Evolutionary conservation across 352 stramenopile species (phyloP), one percentile per base, ranked within the genome.

Genomic region (Globisporangium polare): DNA sequence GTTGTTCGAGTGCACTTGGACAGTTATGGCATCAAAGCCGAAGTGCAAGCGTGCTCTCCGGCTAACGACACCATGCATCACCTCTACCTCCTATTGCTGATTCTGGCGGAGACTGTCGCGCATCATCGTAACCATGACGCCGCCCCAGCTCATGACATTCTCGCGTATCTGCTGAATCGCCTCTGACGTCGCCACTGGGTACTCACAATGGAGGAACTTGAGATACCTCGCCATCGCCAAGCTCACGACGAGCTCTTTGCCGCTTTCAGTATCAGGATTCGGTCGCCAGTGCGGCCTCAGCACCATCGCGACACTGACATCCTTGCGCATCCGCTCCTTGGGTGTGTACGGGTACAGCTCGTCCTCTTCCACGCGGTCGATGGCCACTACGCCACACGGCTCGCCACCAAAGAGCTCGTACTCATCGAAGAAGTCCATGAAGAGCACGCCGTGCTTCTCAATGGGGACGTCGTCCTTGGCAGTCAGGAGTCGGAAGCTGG

Each of bases 401-500:
- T 22, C 41, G 7, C 18, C 18, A 12, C 24, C 24, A 5, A 22
- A n/a, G 0, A 64, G 27, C 24, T 55, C 24, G 3, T 50, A 50
- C 26, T 33, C 24, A 0, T 47, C 41, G 24, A 47, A 47, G 41
- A 15, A 47, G 18, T 47, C 8, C 41, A 47, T 47, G 18, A 47
- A 47, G 5, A 47, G 18, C 18, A 47, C 41, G 18, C 41, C 41
- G 41, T 47, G 41, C 20, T 47, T 47, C 41, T 47, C 41, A 1
- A 47, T 8, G 2, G 41, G 41, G 13, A 79, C 62, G 22, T 58
- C 63, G 8, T 71, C 61, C 49, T 77, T 64, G 33, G 60, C 71
- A 13, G 75, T 69, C 53, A 79, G 58, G 3, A 82, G 59, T 20
- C 72, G 74, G 10, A 67, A 70, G 33, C 73, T 72, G 29, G 73